These are phyloP conservation scores for Vickermania spadyakhi DNA, from an alignment of 208 protist species.

Conservation along the genomic window DNA sequence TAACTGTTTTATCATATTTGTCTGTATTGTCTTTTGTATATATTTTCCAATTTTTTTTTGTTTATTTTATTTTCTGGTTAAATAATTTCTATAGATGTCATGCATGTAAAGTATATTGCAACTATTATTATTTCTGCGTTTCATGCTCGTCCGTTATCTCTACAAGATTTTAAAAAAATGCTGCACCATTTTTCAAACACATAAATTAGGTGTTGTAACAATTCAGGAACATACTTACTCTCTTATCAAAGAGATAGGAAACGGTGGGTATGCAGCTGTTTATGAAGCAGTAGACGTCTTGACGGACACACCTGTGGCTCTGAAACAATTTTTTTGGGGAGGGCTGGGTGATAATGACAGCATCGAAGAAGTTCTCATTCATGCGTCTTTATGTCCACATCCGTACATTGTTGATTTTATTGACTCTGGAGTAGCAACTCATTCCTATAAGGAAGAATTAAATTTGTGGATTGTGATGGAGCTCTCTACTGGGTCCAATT, in stretches of 20 bases:
- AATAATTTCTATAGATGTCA: too few species aligned
- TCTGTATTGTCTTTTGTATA: too few species aligned
- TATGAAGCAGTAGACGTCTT: not conserved
- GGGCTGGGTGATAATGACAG: not conserved
- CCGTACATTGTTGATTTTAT: not conserved
- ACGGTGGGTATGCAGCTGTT: not conserved
- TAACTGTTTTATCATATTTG: too few species aligned
- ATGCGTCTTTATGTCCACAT: not conserved
- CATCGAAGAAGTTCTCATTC: not conserved
- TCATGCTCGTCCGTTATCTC: too few species aligned
- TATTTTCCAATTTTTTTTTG: too few species aligned
- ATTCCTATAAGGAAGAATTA: slow-evolving; percentile 10
- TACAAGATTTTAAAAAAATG: too few species aligned
- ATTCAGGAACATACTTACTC: not conserved
- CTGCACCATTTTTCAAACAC: too few species aligned
- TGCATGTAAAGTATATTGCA: too few species aligned
- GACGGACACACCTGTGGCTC: not conserved
- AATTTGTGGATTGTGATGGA: slow-evolving; percentile 78
- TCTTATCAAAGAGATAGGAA: not conserved
- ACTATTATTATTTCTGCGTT: too few species aligned
- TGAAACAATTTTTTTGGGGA: not conserved
- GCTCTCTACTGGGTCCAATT: slow-evolving; percentile 37
- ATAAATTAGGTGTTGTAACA: not conserved
- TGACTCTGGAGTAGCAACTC: not conserved
- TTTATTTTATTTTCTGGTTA: too few species aligned